Base-by-base conservation (phyloP, 139 green algal species). In the Desmodesmus armatus region DNA sequence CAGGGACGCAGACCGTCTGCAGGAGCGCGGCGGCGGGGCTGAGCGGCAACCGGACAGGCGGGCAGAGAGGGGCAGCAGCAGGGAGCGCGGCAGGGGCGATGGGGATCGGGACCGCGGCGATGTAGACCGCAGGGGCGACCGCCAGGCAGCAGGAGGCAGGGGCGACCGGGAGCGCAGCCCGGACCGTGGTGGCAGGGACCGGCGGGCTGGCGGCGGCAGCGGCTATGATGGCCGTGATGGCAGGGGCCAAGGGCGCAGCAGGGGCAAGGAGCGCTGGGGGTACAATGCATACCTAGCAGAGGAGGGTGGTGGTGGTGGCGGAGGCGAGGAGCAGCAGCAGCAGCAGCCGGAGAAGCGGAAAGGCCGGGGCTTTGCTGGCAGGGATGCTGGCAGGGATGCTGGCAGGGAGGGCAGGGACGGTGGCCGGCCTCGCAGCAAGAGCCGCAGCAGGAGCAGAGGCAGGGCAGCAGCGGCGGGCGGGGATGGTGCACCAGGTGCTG, bases 321-420 rank as follows among this genome's bases (percentile, higher is more conserved):
- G 67, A 11, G 37, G 3, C 19, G 39, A 40, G n/a, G 2, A 29
- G 44, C 31, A 62, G 72, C 72, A 77, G 53, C 21, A 47, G 55
- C 41, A 58, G 60, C 58, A 41, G 69, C 29, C 39, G 35, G 43
- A 67, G 39, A 2, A 53, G 3, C 60, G 40, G 3, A 87, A 77
- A 53, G 70, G 41, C 17, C 35, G 70, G 19, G 69, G 81, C 69
- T 75, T 77, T 39, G 70, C n/a, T 21, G 77, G 82, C 15, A 37
- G 85, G 27, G 53, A 83, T 39, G 11, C 66, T 25, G 51, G 84
- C 39, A 55, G 67, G n/a, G 66, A 80, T 29, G 37, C 60, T 53
- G 40, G 31, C 31, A 27, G 70, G 11, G 67, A 82, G 6, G 53
- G 21, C 25, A 40, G 47, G 23, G 37, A 75, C 23, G 29, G 55